Conservation (phyloP, 1,284 basidiomycete genomes). For the Apiotrichum sp. region DNA sequence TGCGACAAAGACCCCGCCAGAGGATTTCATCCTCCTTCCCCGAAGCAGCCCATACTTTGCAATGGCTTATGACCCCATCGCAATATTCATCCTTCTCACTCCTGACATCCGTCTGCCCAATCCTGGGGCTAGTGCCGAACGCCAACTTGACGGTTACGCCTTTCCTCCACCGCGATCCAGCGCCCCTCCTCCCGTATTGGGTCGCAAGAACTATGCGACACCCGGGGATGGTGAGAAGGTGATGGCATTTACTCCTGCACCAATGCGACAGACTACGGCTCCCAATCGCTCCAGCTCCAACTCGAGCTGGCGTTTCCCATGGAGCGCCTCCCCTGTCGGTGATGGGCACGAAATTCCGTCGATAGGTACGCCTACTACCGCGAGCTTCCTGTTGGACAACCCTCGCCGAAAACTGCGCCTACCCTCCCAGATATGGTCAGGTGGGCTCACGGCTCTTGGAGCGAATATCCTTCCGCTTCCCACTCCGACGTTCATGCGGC, state of each 20-base stretch:
- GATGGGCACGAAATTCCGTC: not conserved
- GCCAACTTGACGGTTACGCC: constrained; percentile 46
- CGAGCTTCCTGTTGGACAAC: not conserved
- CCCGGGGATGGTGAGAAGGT: constrained; percentile 41
- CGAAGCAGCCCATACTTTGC: constrained; percentile 65
- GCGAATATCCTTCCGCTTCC: constrained; percentile 39
- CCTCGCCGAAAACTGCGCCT: constrained; percentile 28
- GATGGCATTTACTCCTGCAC: constrained; percentile 41
- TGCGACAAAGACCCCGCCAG: constrained; percentile 56
- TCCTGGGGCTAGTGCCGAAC: constrained; percentile 29
- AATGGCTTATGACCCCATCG: constrained; percentile 62
- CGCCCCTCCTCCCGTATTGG: constrained; percentile 33
- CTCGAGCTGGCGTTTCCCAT: constrained; percentile 40
- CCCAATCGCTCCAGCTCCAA: constrained; percentile 1
- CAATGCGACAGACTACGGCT: constrained; percentile 5
- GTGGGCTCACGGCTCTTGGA: constrained; percentile 34
- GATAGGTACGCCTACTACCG: not conserved
- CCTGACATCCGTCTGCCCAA: constrained; percentile 35
- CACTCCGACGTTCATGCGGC: constrained; percentile 37
- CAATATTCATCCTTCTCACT: constrained; percentile 54
- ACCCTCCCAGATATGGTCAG: constrained; percentile 42
- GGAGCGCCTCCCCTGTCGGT: constrained; percentile 18
- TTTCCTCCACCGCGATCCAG: constrained; percentile 48
- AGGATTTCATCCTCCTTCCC: constrained; percentile 75
- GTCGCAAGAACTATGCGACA: constrained; percentile 39